Conservation (phyloP, 2,329 filamentous ascomycete genomes). For the Aureobasidium sp. region DNA sequence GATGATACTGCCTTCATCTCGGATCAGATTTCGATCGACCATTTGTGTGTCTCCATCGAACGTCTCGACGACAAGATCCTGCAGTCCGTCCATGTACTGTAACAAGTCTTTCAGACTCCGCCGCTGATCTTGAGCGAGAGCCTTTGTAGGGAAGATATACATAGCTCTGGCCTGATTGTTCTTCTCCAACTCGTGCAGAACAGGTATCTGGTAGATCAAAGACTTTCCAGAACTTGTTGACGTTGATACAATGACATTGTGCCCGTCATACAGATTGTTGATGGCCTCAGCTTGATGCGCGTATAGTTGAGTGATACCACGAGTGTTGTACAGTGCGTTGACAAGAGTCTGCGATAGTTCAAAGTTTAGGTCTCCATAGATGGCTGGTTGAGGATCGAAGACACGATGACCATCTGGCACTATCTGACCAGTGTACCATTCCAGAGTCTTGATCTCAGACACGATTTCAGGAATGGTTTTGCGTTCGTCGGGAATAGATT, state of each 20-base stretch:
- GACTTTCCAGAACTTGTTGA: slow-evolving; percentile 97
- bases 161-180: slow-evolving; percentile 74
- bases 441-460: slow-evolving; percentile 67
- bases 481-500: slow-evolving; percentile 70
- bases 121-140: slow-evolving; percentile 87
- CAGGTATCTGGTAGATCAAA: slow-evolving; percentile 93
- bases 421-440: slow-evolving; percentile 90
- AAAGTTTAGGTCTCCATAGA: slow-evolving; percentile 80
- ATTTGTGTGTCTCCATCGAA: slow-evolving; percentile 95
- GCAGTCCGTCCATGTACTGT: slow-evolving; percentile 68
- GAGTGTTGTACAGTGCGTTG: slow-evolving; percentile 92
- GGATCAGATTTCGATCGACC: slow-evolving; percentile 66
- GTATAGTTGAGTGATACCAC: slow-evolving; percentile 77
- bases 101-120: slow-evolving; percentile 82
- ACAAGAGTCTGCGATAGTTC: slow-evolving; percentile 82
- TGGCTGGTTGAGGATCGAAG: slow-evolving; percentile 74
- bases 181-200: slow-evolving; percentile 76
- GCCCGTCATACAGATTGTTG: slow-evolving; percentile 73
- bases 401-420: slow-evolving; percentile 88
- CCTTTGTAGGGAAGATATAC: slow-evolving; percentile 98
- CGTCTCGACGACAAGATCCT: slow-evolving; percentile 75
- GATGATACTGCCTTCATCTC: slow-evolving; percentile 84
- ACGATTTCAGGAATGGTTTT: slow-evolving; percentile 79
- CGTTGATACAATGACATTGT: slow-evolving; percentile 86
- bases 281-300: slow-evolving; percentile 91